Evolutionary conservation across 2,329 filamentous ascomycete species (phyloP).

Genomic region (Colletotrichum sublineola): DNA sequence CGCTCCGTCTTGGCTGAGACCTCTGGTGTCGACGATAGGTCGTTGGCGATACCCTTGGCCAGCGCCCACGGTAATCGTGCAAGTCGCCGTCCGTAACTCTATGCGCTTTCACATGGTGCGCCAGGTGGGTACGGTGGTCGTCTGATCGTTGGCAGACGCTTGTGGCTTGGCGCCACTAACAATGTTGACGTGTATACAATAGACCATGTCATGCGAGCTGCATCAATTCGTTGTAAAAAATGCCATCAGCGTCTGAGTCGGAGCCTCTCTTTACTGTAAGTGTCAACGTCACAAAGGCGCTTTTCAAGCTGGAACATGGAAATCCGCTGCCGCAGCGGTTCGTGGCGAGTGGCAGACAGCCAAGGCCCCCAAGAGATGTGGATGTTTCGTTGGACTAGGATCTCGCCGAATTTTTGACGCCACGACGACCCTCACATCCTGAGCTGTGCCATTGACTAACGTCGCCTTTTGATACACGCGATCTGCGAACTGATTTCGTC

Average conservation of each 20-base stretch:
- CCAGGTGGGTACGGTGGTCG: background rate
- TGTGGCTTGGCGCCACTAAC: slow-evolving; percentile 48
- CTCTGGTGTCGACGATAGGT: slow-evolving; percentile 58
- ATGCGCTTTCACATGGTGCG: slow-evolving; percentile 25
- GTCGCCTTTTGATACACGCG: background rate
- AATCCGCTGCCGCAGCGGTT: background rate
- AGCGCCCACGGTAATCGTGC: slow-evolving; percentile 61
- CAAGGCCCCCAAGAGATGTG: background rate
- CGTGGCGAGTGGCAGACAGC: background rate
- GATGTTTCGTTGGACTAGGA: background rate
- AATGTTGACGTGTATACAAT: slow-evolving; percentile 66
- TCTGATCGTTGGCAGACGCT: slow-evolving; percentile 19
- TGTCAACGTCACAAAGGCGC: background rate
- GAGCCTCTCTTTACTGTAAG: background rate
- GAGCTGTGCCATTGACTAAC: slow-evolving; percentile 6
- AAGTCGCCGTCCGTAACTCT: slow-evolving; percentile 42
- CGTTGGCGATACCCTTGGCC: slow-evolving; percentile 62
- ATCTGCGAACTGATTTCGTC: slow-evolving; percentile 32
- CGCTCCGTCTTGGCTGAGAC: slow-evolving; percentile 55
- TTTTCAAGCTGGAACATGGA: background rate
- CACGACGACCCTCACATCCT: background rate
- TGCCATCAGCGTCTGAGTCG: background rate
- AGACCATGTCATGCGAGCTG: slow-evolving; percentile 50
- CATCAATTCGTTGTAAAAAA: slow-evolving; percentile 14
- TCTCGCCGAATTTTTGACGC: slow-evolving; percentile 2